Base-by-base conservation (phyloP, 2,329 filamentous ascomycete genomes). In the Trichocomaceae sp. region DNA sequence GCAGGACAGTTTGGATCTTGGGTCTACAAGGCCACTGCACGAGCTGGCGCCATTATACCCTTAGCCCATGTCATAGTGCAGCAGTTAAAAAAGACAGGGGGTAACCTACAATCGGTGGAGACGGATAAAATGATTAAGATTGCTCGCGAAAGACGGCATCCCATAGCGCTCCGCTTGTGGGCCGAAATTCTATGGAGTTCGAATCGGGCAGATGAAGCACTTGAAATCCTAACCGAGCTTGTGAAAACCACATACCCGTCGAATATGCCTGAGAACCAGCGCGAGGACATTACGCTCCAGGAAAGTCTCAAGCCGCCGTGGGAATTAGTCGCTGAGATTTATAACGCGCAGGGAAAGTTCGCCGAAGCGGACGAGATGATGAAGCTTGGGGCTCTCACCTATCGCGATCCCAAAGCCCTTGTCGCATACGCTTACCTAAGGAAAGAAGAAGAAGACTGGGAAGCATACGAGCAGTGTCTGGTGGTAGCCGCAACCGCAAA, bases 391-490 rank as follows among this genome's bases (percentile, higher is more conserved):
- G 69, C 69, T 2, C 10, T 63, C 13, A 57, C 66, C 20, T 73
- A 66, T 47, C 59, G 68, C n/a, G 64, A 70, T 17, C 62, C 65
- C 3, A 23, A 49, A 1, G 64, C 69, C 9, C 54, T 70, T 19
- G 45, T 66, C 1, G 60, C 61, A 7, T 64, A 64, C 39, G 68
- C 69, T 2, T 54, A 52, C 4, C 17, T 61, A 2, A 59, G 62
- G 56, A 57, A 66, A 54, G 58, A 61, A n/a, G 45, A 60, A 31
- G 59, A 61, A 2, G 58, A 68, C 33, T 55, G 61, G 44, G 62
- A 67, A 2, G 50, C 51, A 33, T 72, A 73, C 50, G 70, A 72
- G 57, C 59, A 68, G 51, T 68, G 60, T 52, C 66, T 74, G 66
- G 60, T 45, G 42, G 65, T 65, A 51, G 67, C 68, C 26, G 71